Percentiles rank a stretch among this genome's conserved stretches.
phyloP scores from a whole-genome alignment of 1,139 yeast genomes.

The Meyerozyma sp. region DNA sequence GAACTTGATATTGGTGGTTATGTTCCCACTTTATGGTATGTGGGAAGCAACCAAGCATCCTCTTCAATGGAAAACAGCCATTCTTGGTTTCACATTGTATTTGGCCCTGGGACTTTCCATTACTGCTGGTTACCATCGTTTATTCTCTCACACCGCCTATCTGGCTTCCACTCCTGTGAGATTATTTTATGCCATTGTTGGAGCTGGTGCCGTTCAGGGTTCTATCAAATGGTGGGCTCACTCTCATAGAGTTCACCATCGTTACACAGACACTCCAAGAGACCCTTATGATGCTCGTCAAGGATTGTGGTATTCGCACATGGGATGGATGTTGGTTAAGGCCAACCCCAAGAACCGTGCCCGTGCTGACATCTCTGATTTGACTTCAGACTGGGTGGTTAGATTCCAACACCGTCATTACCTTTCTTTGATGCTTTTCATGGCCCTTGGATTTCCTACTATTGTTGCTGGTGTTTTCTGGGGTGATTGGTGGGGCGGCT shows the following conservation, averaged over 20 bases:
- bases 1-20: slow-evolving; percentile 70
- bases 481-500: slow-evolving; percentile 92
- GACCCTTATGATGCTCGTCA: slow-evolving; percentile 97
- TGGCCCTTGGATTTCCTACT: slow-evolving; percentile 73
- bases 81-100: slow-evolving; percentile 61
- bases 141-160: slow-evolving; percentile 88
- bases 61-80: slow-evolving; percentile 54
- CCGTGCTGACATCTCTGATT: slow-evolving; percentile 91
- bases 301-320: slow-evolving; percentile 93
- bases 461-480: slow-evolving; percentile 72
- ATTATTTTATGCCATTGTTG: slow-evolving; percentile 72
- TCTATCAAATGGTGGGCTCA: slow-evolving; percentile 99
- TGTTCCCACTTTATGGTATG: slow-evolving; percentile 66
- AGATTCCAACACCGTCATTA: slow-evolving; percentile 93
- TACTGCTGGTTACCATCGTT: slow-evolving; percentile 91
- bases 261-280: slow-evolving; percentile 93
- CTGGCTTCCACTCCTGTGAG: slow-evolving; percentile 69
- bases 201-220: slow-evolving; percentile 95
- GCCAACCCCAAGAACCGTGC: slow-evolving; percentile 96
- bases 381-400: slow-evolving; percentile 85
- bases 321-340: slow-evolving; percentile 95
- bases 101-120: slow-evolving; percentile 78
- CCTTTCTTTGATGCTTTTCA: slow-evolving; percentile 56
- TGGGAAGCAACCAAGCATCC: slow-evolving; percentile 42
- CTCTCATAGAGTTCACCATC: slow-evolving; percentile 94